Evolutionary conservation across 371 early-diverging fungal species (phyloP), one percentile per base, ranked within the genome.

Genomic region (Haplosporangium sp.): DNA sequence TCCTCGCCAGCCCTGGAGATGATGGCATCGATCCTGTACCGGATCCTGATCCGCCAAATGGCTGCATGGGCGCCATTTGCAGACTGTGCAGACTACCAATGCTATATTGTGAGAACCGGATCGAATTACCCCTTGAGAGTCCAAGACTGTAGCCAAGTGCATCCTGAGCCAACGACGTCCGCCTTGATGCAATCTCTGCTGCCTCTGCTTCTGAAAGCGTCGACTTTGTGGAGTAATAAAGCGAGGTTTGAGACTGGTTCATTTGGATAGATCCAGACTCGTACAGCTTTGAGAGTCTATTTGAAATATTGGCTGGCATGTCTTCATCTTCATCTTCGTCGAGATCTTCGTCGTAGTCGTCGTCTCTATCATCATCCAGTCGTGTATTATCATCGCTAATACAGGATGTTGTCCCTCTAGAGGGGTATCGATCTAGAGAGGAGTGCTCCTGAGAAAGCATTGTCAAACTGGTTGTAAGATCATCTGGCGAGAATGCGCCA

Each of bases 161-260:
- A 47, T 74, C 74, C 41, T 74, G 74, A 0, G 64, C 74, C 36
- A 68, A 37, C n/a, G 74, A 74, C 5, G 68, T 54, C 20, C 74
- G 64, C 18, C 65, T 63, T 14, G 67, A 66, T 12, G 53, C 67
- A 18, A 56, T 29, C 54, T 74, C 74, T 43, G 69, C 60, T 14
- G 60, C 76, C 18, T 76, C 76, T 8, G 18, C 42, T 9, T 69
- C 76, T 2, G 76, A 76, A 3, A 76, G 23, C 7, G 56, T 67
- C 12, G 76, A 76, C 53, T 76, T 69, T 14, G 67, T 66, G 5
- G 76, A 76, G 48, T 76, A 76, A 38, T 76, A 76, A 14, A 76
- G 76, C 9, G 76, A 76, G 10, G 76, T 76, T 18, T 76, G 76
- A n/a, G 76, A 76, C 29, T 76, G 76, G 46, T 76, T 76, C 48